Evolutionary conservation across 805 yeast species (phyloP), one percentile per base, ranked within the genome.

Genomic region (Monosporozyma unispora): DNA sequence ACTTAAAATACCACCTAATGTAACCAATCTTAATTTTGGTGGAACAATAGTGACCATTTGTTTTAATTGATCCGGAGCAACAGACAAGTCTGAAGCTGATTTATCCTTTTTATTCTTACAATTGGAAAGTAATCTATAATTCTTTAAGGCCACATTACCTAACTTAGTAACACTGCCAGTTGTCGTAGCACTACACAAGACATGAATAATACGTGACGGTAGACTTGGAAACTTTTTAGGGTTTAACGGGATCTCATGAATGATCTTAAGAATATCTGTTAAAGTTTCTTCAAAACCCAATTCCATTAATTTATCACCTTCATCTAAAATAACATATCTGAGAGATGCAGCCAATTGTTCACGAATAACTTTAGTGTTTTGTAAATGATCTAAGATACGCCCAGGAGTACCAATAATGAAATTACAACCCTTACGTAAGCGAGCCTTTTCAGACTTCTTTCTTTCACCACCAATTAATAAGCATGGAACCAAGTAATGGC

Each of bases 321-420:
- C 99, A 70, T 93, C 99, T 54, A 93, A 64, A 10, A 93, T 82
- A n/a, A 91, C 76, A 77, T 89, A 93, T 59, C 96, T 73, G 35
- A 93, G 74, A 48, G 87, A 79, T 2, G 85, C 73, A 29, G 87
- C 67, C 25, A 65, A 48, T 50, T 68, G 69, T 48, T 66, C 70
- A 53, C 84, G 84, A 52, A 95, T 75, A 4, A 83, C 79, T 46
- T 77, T 74, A 0, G 99, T 93, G 66, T 90, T 87, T 54, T 87
- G 96, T 53, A 93, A 80, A 72, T 93, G 99, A 64, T 93, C 99
- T 9, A 87, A 85, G 42, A 93, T 71, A 58, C 99, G 78, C 52
- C 99, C 99, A 2, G 99, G 99, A 0, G 99, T 93, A 11, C 95
- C 97, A 40, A 93, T 95, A n/a, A 93, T 75, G 31, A 93, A 81